Evolutionary conservation across 768 basidiomycete genomes (phyloP), one percentile per base, ranked within the genome.

Genomic region (Mycena belliarum): DNA sequence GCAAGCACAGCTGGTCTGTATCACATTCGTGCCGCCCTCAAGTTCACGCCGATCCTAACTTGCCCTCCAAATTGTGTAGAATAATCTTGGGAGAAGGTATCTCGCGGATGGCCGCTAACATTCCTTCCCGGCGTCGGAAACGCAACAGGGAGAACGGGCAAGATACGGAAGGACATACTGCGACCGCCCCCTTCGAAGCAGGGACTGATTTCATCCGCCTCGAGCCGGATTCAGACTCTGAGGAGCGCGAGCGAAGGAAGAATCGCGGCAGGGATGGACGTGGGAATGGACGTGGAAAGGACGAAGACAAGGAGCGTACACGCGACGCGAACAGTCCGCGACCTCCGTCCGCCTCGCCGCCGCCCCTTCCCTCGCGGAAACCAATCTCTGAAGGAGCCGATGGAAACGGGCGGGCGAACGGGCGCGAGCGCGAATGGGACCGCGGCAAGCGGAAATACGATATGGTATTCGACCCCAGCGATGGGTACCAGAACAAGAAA

Each of bases 401-500:
- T 24, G 49, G 46, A 41, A 38, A 40, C 28, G 48, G 28, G 1
- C 20, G 40, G 23, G 10, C 4, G 4, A 28, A 56, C 47, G 49
- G 45, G 12, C 63, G 65, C 49, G 57, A 63, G 41, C 50, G 68
- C 26, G 61, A 65, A 40, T 65, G 65, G 63, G 63, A 49, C 40
- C 60, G 68, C 45, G 66, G 70, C 53, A 87, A 82, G 66, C 74
- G 86, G 29, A 80, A 77, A 60, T 70, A 74, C 47, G 83, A 78
- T 44, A 70, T 76, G 61, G 55, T 62, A 14, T 69, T 77, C 49
- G 82, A 82, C 64, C 70, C 71, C 37, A 71, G 76, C 54, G 84
- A 85, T 59, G 80, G 75, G 20, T 80, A 79, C 60, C 75, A 73
- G 63, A 82, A 73, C 73, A 80, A 82, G 70, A 82, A 80, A 65